These are phyloP conservation scores for Karstenula rhodostoma DNA, from an alignment of 2,329 filamentous ascomycete species.

Conservation along the genomic window DNA sequence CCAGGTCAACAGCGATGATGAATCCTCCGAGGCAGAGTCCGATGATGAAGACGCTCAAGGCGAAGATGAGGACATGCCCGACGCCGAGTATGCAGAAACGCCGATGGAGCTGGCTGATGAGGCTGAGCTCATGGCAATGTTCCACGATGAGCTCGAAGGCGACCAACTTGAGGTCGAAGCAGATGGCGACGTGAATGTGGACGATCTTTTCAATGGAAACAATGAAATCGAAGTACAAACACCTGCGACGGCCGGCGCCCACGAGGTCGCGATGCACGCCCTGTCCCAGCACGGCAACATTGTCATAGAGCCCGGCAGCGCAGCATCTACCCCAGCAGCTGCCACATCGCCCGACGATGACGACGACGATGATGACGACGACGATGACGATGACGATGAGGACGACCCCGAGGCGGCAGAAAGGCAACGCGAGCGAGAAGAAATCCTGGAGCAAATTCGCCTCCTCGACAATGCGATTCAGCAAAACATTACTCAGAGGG, in stretches of 20 bases:
- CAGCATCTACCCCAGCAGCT: constrained; percentile 41
- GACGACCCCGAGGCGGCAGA: constrained; percentile 62
- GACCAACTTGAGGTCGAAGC: constrained; percentile 33
- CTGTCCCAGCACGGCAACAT: constrained; percentile 38
- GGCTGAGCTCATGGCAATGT: constrained; percentile 44
- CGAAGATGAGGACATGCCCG: constrained; percentile 52
- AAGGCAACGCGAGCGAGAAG: constrained; percentile 56
- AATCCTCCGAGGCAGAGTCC: constrained; percentile 49
- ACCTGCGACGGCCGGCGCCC: constrained; percentile 39
- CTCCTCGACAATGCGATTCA: constrained; percentile 62
- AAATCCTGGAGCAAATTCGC: constrained; percentile 62
- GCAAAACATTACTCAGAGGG: constrained; percentile 52
- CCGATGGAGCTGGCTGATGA: constrained; percentile 53
- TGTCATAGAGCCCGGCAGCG: constrained; percentile 40
- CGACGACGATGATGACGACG: constrained; percentile 54
- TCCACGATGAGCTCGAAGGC: constrained; percentile 43
- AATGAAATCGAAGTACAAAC: constrained; percentile 42
- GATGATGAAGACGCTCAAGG: constrained; percentile 49
- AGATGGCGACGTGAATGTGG: constrained; percentile 37
- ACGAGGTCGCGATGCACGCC: constrained; percentile 50
- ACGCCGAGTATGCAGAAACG: constrained; percentile 51
- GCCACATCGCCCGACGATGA: constrained; percentile 51
- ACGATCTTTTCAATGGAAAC: constrained; percentile 36
- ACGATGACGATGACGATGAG: constrained; percentile 52
- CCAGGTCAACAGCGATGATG: constrained; percentile 57